These are phyloP conservation scores for Populus hybrid DNA, from an alignment of 441 rosid genomes.

Conservation along the genomic window DNA sequence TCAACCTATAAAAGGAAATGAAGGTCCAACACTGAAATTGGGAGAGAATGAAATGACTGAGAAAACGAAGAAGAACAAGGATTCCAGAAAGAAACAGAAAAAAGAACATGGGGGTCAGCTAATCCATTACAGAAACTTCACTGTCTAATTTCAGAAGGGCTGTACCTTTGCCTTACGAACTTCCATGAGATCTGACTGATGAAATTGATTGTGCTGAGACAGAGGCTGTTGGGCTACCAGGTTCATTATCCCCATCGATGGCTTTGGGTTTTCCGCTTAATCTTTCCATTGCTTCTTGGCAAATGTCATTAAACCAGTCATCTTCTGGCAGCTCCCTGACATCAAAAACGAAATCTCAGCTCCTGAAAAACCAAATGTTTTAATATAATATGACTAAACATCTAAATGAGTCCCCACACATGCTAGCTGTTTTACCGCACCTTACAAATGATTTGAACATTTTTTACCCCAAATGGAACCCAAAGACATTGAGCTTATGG, in stretches of 20 bases:
- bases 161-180: conserved; percentile 35
- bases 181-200: conserved; percentile 86
- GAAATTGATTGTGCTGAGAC: conserved; percentile 96
- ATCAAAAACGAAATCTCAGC: conserved; percentile 17
- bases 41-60: too few species aligned
- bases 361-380: not conserved
- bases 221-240: conserved; percentile 91
- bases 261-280: conserved; percentile 80
- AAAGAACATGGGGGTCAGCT: conserved; percentile 8
- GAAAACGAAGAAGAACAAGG: too few species aligned
- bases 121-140: conserved; percentile 7
- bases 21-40: too few species aligned
- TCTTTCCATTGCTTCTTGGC: conserved; percentile 78
- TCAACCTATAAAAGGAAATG: conserved; percentile 9
- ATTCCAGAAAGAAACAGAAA: too few species aligned
- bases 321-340: conserved; percentile 85
- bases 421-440: not conserved
- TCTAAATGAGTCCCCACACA: not conserved
- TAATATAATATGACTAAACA: not conserved
- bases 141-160: conserved; percentile 33
- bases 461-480: too few species aligned
- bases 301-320: conserved; percentile 85
- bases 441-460: not conserved
- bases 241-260: conserved; percentile 65
- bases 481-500: too few species aligned